Conservation (phyloP, 495 filamentous ascomycete genomes). For the Clohesyomyces aquaticus region DNA sequence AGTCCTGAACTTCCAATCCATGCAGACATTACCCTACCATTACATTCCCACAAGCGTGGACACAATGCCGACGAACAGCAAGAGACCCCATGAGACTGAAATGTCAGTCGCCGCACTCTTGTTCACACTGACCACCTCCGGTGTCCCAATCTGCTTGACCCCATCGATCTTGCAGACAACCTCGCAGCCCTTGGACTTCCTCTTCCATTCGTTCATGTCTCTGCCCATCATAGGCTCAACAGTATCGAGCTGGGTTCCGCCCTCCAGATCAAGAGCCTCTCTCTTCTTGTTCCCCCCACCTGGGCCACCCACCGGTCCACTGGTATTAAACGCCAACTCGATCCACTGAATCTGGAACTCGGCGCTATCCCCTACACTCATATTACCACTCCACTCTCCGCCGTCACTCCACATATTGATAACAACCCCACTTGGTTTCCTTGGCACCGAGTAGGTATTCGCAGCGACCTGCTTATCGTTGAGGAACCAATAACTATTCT, state of each 20-base stretch:
- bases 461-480: constrained; percentile 60
- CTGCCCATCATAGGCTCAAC: not conserved
- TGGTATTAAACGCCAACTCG: constrained; percentile 70
- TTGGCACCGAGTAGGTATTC: constrained; percentile 66
- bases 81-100: constrained; percentile 30
- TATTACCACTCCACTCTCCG: constrained; percentile 72
- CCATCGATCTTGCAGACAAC: constrained; percentile 39
- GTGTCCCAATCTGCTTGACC: constrained; percentile 32
- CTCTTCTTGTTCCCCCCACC: constrained; percentile 22
- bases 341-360: constrained; percentile 75
- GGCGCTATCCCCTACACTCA: constrained; percentile 62
- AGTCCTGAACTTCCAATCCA: not conserved
- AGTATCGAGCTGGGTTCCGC: not conserved
- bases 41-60: constrained; percentile 24
- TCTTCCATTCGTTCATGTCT: constrained; percentile 20
- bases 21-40: not conserved
- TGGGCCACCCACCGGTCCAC: constrained; percentile 39
- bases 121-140: constrained; percentile 26
- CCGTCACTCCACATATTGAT: constrained; percentile 81
- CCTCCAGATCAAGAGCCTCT: constrained; percentile 19
- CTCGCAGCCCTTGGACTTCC: constrained; percentile 35
- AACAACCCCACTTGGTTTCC: constrained; percentile 61
- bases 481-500: constrained; percentile 68
- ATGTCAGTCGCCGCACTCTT: constrained; percentile 13
- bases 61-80: constrained; percentile 16